phyloP scores from a whole-genome alignment of 495 filamentous ascomycete species.

The Xylaria venustula region DNA sequence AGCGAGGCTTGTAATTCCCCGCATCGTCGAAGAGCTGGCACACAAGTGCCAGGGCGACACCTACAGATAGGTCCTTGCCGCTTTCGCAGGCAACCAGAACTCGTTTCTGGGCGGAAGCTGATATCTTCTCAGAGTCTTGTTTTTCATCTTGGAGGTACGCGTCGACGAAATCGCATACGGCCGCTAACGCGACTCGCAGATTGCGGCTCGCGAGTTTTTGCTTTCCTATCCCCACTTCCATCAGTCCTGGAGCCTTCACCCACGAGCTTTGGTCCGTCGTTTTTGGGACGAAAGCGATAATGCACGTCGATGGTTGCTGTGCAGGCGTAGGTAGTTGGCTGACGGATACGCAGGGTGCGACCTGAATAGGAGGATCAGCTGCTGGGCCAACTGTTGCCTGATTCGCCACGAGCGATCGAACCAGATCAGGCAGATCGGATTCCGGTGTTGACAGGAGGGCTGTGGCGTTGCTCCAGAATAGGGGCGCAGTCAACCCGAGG shows the following conservation, averaged over 20 bases:
- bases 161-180: constrained; percentile 49
- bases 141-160: constrained; percentile 20
- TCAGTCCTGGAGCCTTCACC: constrained; percentile 33
- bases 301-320: constrained; percentile 14
- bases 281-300: constrained; percentile 33
- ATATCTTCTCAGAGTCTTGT: background rate
- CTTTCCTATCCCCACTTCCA: constrained; percentile 64
- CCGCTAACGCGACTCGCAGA: constrained; percentile 62
- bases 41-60: constrained; percentile 48
- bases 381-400: constrained; percentile 13
- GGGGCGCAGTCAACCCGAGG: constrained; percentile 64
- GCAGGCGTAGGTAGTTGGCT: constrained; percentile 21
- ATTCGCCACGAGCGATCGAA: constrained; percentile 51
- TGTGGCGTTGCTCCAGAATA: constrained; percentile 73
- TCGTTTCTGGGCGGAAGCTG: constrained; percentile 6
- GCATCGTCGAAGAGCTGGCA: constrained; percentile 41
- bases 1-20: constrained; percentile 24
- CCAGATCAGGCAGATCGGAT: constrained; percentile 62
- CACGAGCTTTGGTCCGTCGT: constrained; percentile 31
- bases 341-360: constrained; percentile 36
- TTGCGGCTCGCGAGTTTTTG: constrained; percentile 73
- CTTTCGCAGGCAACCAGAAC: constrained; percentile 41
- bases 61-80: constrained; percentile 43
- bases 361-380: constrained; percentile 30
- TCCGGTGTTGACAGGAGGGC: constrained; percentile 59